Evolutionary conservation across 331 rosid species (phyloP).

Genomic region (Ulmus americana): DNA sequence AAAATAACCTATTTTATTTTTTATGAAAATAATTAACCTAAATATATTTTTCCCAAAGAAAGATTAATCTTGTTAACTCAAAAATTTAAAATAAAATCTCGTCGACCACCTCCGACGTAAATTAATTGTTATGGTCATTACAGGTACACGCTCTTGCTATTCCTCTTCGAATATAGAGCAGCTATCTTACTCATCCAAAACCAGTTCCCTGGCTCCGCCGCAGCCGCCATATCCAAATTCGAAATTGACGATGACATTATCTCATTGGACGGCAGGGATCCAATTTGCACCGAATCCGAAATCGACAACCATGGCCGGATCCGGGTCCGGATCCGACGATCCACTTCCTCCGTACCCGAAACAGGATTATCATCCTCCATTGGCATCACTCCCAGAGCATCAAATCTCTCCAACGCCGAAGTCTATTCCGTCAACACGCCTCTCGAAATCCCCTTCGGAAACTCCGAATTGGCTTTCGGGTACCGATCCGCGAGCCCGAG

Average conservation of each 20-base stretch:
- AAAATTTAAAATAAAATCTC: too few species aligned
- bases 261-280: constrained; percentile 55
- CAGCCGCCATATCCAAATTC: constrained; percentile 45
- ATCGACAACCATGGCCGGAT: constrained; percentile 42
- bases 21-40: too few species aligned
- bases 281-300: constrained; percentile 51
- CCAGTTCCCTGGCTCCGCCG: constrained; percentile 53
- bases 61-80: too few species aligned
- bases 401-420: constrained; percentile 61
- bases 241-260: constrained; percentile 56
- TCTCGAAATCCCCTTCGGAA: neutral
- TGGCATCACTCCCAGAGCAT: constrained; percentile 47
- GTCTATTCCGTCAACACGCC: constrained; percentile 66
- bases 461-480: constrained; percentile 18
- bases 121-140: neutral
- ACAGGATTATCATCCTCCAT: constrained; percentile 35
- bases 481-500: constrained; percentile 32
- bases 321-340: constrained; percentile 49
- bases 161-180: constrained; percentile 63
- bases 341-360: constrained; percentile 41
- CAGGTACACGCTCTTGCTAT: constrained; percentile 58
- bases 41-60: too few species aligned
- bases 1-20: too few species aligned
- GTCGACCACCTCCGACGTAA: too few species aligned
- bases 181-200: constrained; percentile 41